Base-by-base conservation (phyloP, 1,284 basidiomycete species). In the Baeospora myosura region DNA sequence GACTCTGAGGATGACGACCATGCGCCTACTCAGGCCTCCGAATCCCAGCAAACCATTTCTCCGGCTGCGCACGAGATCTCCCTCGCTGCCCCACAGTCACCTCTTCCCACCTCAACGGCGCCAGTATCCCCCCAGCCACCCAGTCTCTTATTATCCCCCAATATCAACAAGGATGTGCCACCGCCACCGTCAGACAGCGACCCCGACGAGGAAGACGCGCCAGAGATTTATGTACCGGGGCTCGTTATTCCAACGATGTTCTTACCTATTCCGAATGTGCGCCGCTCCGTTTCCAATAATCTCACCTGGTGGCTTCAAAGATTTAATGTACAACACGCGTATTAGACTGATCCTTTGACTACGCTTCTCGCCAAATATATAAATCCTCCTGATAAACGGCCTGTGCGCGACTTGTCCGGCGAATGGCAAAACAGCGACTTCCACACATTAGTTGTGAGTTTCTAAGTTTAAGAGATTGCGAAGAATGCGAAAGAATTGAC, bases 301-400 rank as follows among this genome's bases (percentile, higher is more conserved):
- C 63, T 82, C 34, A 69, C 70, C 12, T 81, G 76, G 76, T 81
- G 74, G 76, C 60, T 80, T 64, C 49, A 70, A 66, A 57, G 59
- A 61, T 60, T 60, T 63, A 53, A 57, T 66, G 54, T 66, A 68
- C 58, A 56, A 59, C 53, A 55, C 50, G 40, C 62, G 61, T 64
- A 65, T 54, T 71, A 89, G 86, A 88, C 82, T 47, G 87, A 88
- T 65, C 83, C 85, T 32, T 71, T 89, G 63, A 78, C 73, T 64
- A 78, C 77, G 33, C 72, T 88, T 29, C 66, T 89, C 58, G 80
- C 74, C 53, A 89, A 88, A 75, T 82, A 88, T 65, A 79, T 89
- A 55, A 66, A 73, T 58, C 75, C 82, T 34, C 76, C 80, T 56
- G 81, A 87, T 57, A 71, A 71, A 54, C 71, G 88, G 11, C 87